These are phyloP conservation scores for Akanthomyces lecanii DNA, from an alignment of 2,329 filamentous ascomycete species.

Conservation along the genomic window DNA sequence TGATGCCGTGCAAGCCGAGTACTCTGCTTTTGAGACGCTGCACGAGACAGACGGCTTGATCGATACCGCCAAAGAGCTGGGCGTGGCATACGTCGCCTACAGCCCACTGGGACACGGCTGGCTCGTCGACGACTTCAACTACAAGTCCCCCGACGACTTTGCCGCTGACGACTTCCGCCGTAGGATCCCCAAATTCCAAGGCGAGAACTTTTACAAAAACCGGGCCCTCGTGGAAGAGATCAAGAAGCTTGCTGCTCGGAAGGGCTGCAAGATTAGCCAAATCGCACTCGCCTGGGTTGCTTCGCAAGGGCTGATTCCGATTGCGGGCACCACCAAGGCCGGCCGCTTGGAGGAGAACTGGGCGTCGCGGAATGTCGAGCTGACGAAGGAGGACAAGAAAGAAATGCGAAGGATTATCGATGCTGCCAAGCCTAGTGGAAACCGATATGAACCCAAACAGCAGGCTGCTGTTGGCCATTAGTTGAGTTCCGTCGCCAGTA, in stretches of 20 bases:
- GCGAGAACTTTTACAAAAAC: constrained; percentile 43
- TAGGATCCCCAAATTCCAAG: constrained; percentile 32
- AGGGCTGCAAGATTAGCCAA: constrained; percentile 31
- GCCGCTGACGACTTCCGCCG: constrained; percentile 21
- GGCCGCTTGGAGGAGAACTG: constrained; percentile 37
- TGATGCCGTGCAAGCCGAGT: constrained; percentile 43
- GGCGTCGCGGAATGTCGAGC: constrained; percentile 25
- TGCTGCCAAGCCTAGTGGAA: neutral
- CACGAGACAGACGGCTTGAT: constrained; percentile 39
- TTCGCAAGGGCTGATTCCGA: constrained; percentile 39
- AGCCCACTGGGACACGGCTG: constrained; percentile 45
- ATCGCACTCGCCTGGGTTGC: constrained; percentile 38
- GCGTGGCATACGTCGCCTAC: constrained; percentile 41
- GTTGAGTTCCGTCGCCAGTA: no score
- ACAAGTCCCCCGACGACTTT: constrained; percentile 43
- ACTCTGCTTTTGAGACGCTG: constrained; percentile 39
- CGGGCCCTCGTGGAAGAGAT: constrained; percentile 38
- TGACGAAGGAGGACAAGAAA: neutral
- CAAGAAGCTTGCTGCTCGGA: constrained; percentile 33
- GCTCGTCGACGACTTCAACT: constrained; percentile 41
- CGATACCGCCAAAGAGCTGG: constrained; percentile 37
- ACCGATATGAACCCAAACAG: neutral
- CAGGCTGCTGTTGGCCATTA: neutral
- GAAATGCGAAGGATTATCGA: neutral
- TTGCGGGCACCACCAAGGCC: constrained; percentile 42